Percentiles rank a stretch among this genome's conserved stretches.
phyloP scores from a whole-genome alignment of 306 rosid genomes.

The Cicer chorassanicum region DNA sequence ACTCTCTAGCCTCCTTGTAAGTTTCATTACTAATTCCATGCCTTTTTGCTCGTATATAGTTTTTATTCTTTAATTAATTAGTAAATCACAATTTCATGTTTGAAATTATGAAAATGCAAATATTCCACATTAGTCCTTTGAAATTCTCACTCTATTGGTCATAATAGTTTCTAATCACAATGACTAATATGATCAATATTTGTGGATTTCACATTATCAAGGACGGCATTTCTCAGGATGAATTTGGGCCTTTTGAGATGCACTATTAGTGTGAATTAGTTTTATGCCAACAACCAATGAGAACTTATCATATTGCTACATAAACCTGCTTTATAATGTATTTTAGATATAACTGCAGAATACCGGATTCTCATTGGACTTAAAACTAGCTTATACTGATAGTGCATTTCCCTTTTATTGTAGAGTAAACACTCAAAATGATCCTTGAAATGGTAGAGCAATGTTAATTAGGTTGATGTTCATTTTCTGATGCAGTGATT shows the following conservation, averaged over 20 bases:
- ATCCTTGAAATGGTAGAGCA: too few relatives aligned
- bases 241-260: background rate
- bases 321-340: too few relatives aligned
- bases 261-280: too few relatives aligned
- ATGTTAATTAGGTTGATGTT: background rate
- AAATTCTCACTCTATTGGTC: background rate
- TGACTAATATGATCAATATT: background rate
- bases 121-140: background rate
- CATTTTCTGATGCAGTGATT: background rate
- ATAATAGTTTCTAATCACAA: background rate
- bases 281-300: too few relatives aligned
- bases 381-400: too few relatives aligned
- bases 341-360: too few relatives aligned
- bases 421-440: too few relatives aligned
- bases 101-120: background rate
- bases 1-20: constrained; percentile 55
- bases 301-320: too few relatives aligned
- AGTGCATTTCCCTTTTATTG: too few relatives aligned
- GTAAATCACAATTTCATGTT: background rate
- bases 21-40: background rate
- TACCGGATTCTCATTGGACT: too few relatives aligned
- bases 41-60: background rate
- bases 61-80: background rate
- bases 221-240: background rate
- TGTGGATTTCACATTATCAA: background rate